Conservation (phyloP, 768 basidiomycete genomes). For the Podaxis mareebaensis region DNA sequence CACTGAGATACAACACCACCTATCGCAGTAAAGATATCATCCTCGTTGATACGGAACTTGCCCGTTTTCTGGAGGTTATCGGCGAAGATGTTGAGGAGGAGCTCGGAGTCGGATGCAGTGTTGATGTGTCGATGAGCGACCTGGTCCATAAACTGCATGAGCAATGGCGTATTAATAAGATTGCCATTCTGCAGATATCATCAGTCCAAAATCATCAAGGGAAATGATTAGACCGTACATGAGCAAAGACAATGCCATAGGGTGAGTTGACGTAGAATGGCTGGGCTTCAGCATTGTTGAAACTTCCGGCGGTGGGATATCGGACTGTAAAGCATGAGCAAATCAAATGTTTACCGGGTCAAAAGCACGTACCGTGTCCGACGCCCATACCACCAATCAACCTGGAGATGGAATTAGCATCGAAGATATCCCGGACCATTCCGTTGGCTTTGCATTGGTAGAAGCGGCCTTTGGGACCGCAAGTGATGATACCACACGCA, state of each 20-base stretch:
- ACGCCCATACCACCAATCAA: slow-evolving; percentile 95
- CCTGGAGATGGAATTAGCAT: slow-evolving; percentile 70
- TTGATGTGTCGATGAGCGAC: slow-evolving; percentile 98
- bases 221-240: slow-evolving; percentile 55
- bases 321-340: slow-evolving; percentile 58
- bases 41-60: slow-evolving; percentile 99
- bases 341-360: slow-evolving; percentile 1
- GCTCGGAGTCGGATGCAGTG: slow-evolving; percentile 96
- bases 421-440: slow-evolving; percentile 98
- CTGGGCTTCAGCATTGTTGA: slow-evolving; percentile 95
- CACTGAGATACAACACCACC: slow-evolving; percentile 85
- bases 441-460: slow-evolving; percentile 99
- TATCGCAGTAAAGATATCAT: slow-evolving; percentile 96
- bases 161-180: slow-evolving; percentile 84
- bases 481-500: slow-evolving; percentile 96
- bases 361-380: slow-evolving; percentile 75
- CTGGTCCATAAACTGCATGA: slow-evolving; percentile 94
- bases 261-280: slow-evolving; percentile 99
- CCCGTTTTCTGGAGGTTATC: slow-evolving; percentile 98
- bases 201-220: neutral
- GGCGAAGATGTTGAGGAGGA: slow-evolving; percentile 96
- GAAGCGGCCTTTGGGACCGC: slow-evolving; percentile 91
- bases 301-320: slow-evolving; percentile 97
- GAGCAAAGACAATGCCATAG: slow-evolving; percentile 97
- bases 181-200: slow-evolving; percentile 81